Conservation (phyloP, 768 basidiomycete species). For the Mycena belliarum region DNA sequence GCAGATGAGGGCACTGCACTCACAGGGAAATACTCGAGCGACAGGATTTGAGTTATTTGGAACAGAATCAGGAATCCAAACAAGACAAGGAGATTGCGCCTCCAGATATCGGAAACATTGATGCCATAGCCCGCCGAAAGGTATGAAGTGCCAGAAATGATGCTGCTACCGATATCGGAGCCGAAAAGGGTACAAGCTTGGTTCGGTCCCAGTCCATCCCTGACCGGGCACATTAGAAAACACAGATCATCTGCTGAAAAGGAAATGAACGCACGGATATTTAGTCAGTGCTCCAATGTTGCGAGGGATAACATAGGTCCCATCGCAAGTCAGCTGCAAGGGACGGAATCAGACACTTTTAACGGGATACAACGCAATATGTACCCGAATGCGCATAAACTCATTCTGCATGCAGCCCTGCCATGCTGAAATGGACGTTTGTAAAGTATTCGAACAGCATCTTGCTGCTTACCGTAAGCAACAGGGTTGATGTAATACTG, state of each 20-base stretch:
- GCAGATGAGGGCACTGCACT: slow-evolving; percentile 16
- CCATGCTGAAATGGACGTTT: slow-evolving; percentile 49
- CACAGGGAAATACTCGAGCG: slow-evolving; percentile 67
- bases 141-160: slow-evolving; percentile 64
- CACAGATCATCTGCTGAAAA: neutral
- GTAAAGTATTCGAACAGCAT: neutral
- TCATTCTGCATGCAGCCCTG: slow-evolving; percentile 85
- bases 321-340: slow-evolving; percentile 63
- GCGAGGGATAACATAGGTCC: slow-evolving; percentile 63
- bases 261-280: slow-evolving; percentile 55
- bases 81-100: slow-evolving; percentile 68
- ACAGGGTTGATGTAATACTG: slow-evolving; percentile 82
- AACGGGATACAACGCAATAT: neutral
- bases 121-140: slow-evolving; percentile 56
- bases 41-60: slow-evolving; percentile 63
- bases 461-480: slow-evolving; percentile 53
- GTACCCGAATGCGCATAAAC: slow-evolving; percentile 67
- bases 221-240: slow-evolving; percentile 28
- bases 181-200: slow-evolving; percentile 82
- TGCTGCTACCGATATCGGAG: slow-evolving; percentile 52
- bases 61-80: slow-evolving; percentile 72
- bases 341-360: neutral
- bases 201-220: slow-evolving; percentile 57
- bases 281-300: slow-evolving; percentile 55
- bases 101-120: slow-evolving; percentile 56